phyloP scores from a whole-genome alignment of 495 filamentous ascomycete genomes.

The Platismatia glauca region DNA sequence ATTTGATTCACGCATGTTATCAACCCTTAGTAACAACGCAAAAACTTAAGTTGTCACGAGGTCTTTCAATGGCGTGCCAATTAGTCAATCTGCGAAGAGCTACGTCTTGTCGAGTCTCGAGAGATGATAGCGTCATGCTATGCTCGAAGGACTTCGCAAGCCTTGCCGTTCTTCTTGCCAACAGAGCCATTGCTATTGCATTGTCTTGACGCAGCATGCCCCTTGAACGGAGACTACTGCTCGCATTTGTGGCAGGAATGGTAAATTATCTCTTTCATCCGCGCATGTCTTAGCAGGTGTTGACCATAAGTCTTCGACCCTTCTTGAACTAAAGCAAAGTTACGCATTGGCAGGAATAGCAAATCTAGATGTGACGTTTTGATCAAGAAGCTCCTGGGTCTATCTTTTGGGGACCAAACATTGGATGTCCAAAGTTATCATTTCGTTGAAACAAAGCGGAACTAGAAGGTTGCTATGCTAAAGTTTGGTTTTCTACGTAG shows the following conservation, averaged over 20 bases:
- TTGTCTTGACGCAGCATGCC: neutral
- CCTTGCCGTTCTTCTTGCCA: conserved; percentile 2
- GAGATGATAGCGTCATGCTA: conserved; percentile 22
- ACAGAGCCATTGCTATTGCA: neutral
- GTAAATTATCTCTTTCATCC: neutral
- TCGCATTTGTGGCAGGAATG: neutral
- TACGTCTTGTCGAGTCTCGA: conserved; percentile 35
- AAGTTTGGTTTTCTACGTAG: neutral
- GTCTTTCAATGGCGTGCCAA: conserved; percentile 67
- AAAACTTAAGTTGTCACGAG: conserved; percentile 90
- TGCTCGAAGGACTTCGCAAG: conserved; percentile 6
- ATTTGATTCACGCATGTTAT: neutral
- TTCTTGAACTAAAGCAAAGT: neutral
- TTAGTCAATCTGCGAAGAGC: conserved; percentile 93
- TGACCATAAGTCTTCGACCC: neutral
- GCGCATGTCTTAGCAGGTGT: neutral
- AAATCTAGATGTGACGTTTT: neutral
- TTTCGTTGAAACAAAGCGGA: neutral
- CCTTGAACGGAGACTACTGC: neutral
- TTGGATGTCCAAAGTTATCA: neutral
- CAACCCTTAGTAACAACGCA: conserved; percentile 38
- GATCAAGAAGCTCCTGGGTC: neutral
- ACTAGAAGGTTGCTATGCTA: neutral
- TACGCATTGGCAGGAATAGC: neutral
- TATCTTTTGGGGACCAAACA: neutral